Evolutionary conservation across 2,329 filamentous ascomycete genomes (phyloP).

Genomic region (Aaosphaeria arxii): DNA sequence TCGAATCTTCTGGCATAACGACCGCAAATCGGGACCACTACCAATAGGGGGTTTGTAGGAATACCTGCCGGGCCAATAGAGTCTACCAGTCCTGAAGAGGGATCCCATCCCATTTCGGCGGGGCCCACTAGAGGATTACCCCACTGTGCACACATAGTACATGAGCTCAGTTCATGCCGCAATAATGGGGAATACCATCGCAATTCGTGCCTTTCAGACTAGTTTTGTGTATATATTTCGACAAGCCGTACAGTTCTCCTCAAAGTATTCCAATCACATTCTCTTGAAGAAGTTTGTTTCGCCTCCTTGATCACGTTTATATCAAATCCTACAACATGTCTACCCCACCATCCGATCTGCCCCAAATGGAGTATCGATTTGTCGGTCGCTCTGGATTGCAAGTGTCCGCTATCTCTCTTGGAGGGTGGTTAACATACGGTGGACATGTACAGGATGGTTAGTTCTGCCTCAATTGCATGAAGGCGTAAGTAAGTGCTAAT

Average conservation of each 20-base stretch:
- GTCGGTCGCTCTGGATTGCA: conserved; percentile 70
- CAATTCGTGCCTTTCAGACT: neutral
- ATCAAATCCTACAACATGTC: neutral
- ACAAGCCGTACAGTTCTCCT: no score
- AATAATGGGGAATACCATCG: neutral
- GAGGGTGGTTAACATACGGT: conserved; percentile 64
- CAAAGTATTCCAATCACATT: neutral
- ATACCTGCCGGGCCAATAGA: no score
- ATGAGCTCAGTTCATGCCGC: no score
- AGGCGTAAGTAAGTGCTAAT: neutral
- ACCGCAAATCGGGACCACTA: no score
- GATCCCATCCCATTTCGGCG: no score
- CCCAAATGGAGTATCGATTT: conserved; percentile 67
- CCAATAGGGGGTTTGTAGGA: no score
- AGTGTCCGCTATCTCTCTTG: conserved; percentile 70
- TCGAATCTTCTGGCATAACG: no score
- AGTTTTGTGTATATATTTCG: no score
- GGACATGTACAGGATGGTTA: conserved; percentile 66
- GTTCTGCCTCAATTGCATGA: neutral
- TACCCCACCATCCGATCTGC: conserved; percentile 17
- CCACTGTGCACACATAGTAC: no score
- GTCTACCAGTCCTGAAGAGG: no score
- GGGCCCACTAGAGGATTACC: no score
- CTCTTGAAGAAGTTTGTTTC: neutral
- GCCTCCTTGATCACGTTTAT: neutral